phyloP scores from a whole-genome alignment of 768 basidiomycete species.

The Punctularia strigosozonata region DNA sequence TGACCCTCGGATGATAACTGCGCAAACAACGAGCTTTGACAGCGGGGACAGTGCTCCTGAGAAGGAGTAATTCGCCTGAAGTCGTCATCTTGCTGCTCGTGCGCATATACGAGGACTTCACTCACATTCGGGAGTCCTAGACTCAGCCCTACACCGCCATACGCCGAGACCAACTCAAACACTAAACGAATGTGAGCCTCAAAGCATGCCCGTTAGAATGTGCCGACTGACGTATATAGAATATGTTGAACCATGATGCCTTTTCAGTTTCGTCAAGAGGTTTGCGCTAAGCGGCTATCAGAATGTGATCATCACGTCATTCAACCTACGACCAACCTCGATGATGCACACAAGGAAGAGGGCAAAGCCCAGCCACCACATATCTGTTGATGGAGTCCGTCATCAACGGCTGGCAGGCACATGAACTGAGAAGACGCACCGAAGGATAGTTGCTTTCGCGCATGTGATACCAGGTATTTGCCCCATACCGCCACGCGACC shows the following conservation, averaged over 20 bases:
- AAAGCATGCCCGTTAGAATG: background rate
- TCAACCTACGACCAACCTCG: no score
- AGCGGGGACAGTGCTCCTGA: constrained; percentile 66
- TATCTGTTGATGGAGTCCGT: constrained; percentile 41
- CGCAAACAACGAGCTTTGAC: constrained; percentile 78
- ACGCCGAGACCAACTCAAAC: constrained; percentile 82
- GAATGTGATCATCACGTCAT: constrained; percentile 7
- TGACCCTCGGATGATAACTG: constrained; percentile 95
- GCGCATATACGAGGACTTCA: constrained; percentile 3
- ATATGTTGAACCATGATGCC: constrained; percentile 73
- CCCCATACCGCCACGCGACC: constrained; percentile 58
- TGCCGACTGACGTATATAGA: constrained; percentile 48
- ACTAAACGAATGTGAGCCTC: constrained; percentile 27
- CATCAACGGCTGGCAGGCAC: background rate
- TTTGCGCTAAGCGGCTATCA: constrained; percentile 29
- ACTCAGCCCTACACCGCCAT: constrained; percentile 83
- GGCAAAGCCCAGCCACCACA: constrained; percentile 90
- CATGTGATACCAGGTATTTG: constrained; percentile 70
- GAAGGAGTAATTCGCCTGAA: constrained; percentile 70
- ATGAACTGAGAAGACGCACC: constrained; percentile 31
- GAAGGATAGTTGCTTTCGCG: constrained; percentile 82
- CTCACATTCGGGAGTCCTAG: constrained; percentile 76
- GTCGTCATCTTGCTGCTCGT: constrained; percentile 5
- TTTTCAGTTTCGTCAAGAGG: constrained; percentile 42
- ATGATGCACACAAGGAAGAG: constrained; percentile 88